Conservation (phyloP, 305 asterid genomes). For the Ilex paraguariensis region DNA sequence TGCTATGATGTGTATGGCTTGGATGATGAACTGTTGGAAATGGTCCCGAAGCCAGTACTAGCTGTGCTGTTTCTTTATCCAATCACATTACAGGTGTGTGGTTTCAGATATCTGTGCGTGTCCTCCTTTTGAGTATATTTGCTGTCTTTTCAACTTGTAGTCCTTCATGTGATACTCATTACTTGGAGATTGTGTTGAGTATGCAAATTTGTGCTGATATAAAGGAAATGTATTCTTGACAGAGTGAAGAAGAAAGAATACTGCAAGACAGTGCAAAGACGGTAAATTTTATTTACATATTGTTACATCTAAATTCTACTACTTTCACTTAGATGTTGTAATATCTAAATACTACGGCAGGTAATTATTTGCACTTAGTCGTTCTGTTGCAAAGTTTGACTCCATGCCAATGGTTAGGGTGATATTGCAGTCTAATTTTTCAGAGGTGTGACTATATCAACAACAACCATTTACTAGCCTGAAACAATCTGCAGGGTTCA, state of each 20-base stretch:
- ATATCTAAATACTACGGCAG: too few species aligned
- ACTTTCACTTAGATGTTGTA: too few species aligned
- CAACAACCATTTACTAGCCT: too few species aligned
- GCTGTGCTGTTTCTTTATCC: constrained; percentile 92
- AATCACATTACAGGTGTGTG: constrained; percentile 56
- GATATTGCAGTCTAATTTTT: neutral
- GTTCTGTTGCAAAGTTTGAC: too few species aligned
- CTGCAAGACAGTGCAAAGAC: constrained; percentile 51
- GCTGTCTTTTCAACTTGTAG: constrained; percentile 2
- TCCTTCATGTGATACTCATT: constrained; percentile 4
- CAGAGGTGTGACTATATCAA: too few species aligned
- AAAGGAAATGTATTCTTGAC: constrained; percentile 21
- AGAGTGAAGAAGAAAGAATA: constrained; percentile 87
- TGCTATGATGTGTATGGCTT: constrained; percentile 93
- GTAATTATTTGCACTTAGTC: too few species aligned
- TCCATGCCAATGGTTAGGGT: too few species aligned
- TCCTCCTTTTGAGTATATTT: neutral
- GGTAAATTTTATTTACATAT: constrained; percentile 29
- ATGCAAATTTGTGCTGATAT: constrained; percentile 1
- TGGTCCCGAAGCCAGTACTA: constrained; percentile 94
- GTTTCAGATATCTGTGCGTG: neutral
- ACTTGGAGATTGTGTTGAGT: neutral
- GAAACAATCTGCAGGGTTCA: too few species aligned
- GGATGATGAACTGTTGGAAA: constrained; percentile 82
- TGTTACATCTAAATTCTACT: neutral